Percentiles rank a stretch among this genome's conserved stretches.
Conservation (phyloP, 148 eudicot genomes). For the Rhododendron henanense region DNA sequence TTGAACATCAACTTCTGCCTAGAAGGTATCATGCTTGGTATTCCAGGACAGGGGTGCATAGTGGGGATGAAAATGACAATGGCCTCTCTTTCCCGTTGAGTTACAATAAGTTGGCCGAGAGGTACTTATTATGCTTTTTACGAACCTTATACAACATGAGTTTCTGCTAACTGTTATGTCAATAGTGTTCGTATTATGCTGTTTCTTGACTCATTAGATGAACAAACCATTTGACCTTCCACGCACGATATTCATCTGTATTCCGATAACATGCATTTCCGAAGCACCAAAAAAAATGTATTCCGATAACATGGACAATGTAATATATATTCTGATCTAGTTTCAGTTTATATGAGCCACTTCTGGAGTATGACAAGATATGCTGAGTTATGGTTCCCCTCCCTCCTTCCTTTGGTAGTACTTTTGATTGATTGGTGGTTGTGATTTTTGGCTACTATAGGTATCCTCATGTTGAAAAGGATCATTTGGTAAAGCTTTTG, state of each 20-base stretch:
- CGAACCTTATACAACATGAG: not conserved
- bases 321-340: not conserved
- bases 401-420: not conserved
- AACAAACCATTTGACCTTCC: not conserved
- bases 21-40: conserved; percentile 99
- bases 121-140: conserved; percentile 43
- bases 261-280: not conserved
- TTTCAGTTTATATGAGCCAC: not conserved
- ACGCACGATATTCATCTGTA: not conserved
- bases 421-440: not conserved
- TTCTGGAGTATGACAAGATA: not conserved
- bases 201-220: not conserved
- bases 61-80: conserved; percentile 91
- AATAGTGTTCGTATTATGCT: not conserved
- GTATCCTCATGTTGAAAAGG: conserved; percentile 78
- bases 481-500: conserved; percentile 88
- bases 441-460: conserved; percentile 23
- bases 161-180: conserved; percentile 3
- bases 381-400: not conserved
- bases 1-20: conserved; percentile 91
- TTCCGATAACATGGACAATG: not conserved
- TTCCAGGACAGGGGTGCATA: conserved; percentile 67
- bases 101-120: conserved; percentile 76
- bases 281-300: not conserved
- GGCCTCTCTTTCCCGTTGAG: conserved; percentile 85